These are phyloP conservation scores for Coniophora puteana DNA, from an alignment of 1,284 basidiomycete genomes.

Conservation along the genomic window DNA sequence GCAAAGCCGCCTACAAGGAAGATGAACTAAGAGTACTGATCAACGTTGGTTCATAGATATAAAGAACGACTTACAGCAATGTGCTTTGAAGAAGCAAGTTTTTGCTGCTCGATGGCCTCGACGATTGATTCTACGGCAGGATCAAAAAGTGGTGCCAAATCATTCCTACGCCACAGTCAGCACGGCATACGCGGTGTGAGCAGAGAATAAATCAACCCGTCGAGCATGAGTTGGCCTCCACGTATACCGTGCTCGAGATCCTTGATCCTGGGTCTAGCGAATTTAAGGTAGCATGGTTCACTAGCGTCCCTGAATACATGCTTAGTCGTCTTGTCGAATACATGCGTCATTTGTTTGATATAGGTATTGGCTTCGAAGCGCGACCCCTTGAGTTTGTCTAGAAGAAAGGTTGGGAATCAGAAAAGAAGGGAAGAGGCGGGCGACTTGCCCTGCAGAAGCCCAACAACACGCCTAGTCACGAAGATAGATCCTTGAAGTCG, in stretches of 20 bases:
- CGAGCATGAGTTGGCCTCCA: constrained; percentile 41
- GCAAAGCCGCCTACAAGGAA: constrained; percentile 46
- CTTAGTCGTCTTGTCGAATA: constrained; percentile 52
- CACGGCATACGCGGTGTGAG: background rate
- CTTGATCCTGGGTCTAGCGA: constrained; percentile 44
- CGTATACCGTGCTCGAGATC: constrained; percentile 41
- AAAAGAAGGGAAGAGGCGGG: constrained; percentile 4
- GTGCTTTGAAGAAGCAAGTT: constrained; percentile 23
- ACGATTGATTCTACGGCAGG: constrained; percentile 42
- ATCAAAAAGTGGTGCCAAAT: constrained; percentile 42
- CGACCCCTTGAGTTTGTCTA: constrained; percentile 29
- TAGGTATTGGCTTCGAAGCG: constrained; percentile 30
- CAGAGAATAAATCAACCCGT: constrained; percentile 33
- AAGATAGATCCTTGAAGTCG: constrained; percentile 34
- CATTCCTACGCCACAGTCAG: constrained; percentile 22
- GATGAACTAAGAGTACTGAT: constrained; percentile 24
- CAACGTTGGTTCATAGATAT: constrained; percentile 1
- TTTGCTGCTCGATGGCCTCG: constrained; percentile 34
- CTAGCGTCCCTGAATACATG: constrained; percentile 37
- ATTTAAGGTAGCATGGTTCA: constrained; percentile 45
- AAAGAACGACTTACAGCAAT: constrained; percentile 27
- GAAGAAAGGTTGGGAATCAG: constrained; percentile 8
- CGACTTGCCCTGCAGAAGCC: constrained; percentile 30
- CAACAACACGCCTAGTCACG: constrained; percentile 39
- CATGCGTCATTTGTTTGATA: constrained; percentile 38